A percentile compares a stretch with the other conserved stretches of the same genome.
Evolutionary conservation across 139 green algal species (phyloP).

Genomic region (Picochlorum costavermella): DNA sequence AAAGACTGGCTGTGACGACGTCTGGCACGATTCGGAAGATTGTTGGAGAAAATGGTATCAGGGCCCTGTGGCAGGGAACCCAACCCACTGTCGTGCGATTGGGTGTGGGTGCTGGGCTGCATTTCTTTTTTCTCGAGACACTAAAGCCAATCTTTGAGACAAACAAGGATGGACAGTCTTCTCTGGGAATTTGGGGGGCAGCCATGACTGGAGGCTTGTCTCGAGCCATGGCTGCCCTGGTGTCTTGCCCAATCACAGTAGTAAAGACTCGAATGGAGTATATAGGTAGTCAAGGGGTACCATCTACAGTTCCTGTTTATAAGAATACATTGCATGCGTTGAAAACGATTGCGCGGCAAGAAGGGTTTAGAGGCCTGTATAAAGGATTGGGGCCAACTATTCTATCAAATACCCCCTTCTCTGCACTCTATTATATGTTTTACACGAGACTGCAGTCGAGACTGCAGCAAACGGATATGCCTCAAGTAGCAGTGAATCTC

Average conservation of each 20-base stretch:
- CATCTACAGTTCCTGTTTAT: slow-evolving; percentile 28
- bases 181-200: slow-evolving; percentile 11
- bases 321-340: slow-evolving; percentile 53
- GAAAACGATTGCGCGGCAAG: slow-evolving; percentile 37
- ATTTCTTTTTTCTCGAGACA: slow-evolving; percentile 62
- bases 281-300: neutral
- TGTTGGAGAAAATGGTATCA: slow-evolving; percentile 21
- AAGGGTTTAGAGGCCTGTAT: slow-evolving; percentile 58
- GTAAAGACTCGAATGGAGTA: slow-evolving; percentile 98
- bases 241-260: slow-evolving; percentile 81
- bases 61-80: slow-evolving; percentile 62
- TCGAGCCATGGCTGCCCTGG: slow-evolving; percentile 57
- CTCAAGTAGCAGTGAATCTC: slow-evolving; percentile 53
- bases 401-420: slow-evolving; percentile 84
- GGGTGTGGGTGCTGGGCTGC: slow-evolving; percentile 57
- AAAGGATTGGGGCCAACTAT: slow-evolving; percentile 71
- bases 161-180: slow-evolving; percentile 4
- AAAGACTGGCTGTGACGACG: slow-evolving; percentile 18
- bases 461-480: slow-evolving; percentile 20
- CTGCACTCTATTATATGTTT: slow-evolving; percentile 89
- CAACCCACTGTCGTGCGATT: slow-evolving; percentile 64
- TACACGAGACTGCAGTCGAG: slow-evolving; percentile 54
- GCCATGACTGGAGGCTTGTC: slow-evolving; percentile 48
- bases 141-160: slow-evolving; percentile 44
- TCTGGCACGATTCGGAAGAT: slow-evolving; percentile 37